Conservation (phyloP, 2,329 filamentous ascomycete genomes). For the Trichoderma oligosporum region DNA sequence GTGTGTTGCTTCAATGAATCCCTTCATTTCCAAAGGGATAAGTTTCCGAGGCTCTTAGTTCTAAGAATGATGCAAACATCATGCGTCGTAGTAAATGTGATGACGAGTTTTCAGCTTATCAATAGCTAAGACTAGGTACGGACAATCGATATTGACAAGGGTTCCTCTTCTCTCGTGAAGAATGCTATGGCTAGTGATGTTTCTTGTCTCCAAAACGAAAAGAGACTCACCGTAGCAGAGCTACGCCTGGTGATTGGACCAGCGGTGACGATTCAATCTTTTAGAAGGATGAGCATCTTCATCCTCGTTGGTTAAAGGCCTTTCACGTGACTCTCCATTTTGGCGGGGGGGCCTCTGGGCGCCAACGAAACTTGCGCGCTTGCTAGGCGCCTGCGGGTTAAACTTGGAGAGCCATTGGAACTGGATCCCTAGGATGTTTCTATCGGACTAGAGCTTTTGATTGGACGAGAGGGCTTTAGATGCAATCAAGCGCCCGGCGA, state of each 20-base stretch:
- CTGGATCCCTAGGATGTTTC: background rate
- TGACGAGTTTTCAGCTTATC: background rate
- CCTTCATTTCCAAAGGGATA: no score
- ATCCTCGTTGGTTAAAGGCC: background rate
- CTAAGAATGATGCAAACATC: background rate
- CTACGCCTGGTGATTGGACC: conserved; percentile 13
- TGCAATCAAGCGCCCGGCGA: conserved; percentile 19
- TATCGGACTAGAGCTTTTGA: background rate
- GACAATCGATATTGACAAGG: background rate
- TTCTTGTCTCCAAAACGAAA: conserved; percentile 5
- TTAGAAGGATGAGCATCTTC: background rate
- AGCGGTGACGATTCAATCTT: background rate
- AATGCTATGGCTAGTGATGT: background rate
- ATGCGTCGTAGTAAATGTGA: background rate
- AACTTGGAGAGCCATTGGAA: background rate
- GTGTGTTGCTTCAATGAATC: no score
- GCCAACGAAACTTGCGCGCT: conserved; percentile 15
- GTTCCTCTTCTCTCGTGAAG: background rate
- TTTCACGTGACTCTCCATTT: conserved; percentile 11
- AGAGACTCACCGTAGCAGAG: background rate
- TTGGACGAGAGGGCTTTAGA: background rate
- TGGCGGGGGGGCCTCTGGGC: background rate
- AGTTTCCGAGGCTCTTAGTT: background rate
- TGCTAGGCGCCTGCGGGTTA: background rate
- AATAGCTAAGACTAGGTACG: background rate